These are phyloP conservation scores for Dispira parvispora DNA, from an alignment of 192 early-diverging fungal genomes.

Conservation along the genomic window DNA sequence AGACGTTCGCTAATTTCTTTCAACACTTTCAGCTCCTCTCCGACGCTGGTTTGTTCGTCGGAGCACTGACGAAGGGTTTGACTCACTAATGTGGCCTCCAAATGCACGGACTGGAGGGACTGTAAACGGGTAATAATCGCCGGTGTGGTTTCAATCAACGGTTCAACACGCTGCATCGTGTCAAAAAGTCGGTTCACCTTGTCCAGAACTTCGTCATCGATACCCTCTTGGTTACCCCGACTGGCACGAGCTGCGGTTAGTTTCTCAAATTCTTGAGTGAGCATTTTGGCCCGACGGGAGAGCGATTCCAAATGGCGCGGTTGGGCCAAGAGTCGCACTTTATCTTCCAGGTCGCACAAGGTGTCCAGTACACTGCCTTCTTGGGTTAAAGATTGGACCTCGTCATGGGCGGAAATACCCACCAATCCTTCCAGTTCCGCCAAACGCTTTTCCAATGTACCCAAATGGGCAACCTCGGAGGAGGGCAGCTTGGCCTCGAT, in stretches of 20 bases:
- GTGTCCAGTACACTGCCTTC: constrained; percentile 20
- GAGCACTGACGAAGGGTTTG: constrained; percentile 55
- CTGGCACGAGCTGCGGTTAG: constrained; percentile 18
- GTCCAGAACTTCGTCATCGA: constrained; percentile 8
- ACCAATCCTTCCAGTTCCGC: constrained; percentile 15
- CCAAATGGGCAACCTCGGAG: constrained; percentile 1
- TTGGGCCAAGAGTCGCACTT: constrained; percentile 46
- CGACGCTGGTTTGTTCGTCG: constrained; percentile 46
- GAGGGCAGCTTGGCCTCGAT: background rate
- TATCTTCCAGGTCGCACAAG: constrained; percentile 49
- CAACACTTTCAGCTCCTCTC: constrained; percentile 44
- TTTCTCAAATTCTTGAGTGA: constrained; percentile 47
- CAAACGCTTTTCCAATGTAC: constrained; percentile 20
- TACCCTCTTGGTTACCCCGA: background rate
- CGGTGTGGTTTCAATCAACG: constrained; percentile 60
- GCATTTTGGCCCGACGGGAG: constrained; percentile 35
- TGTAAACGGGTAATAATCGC: constrained; percentile 61
- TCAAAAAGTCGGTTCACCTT: constrained; percentile 51
- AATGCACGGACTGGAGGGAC: constrained; percentile 58
- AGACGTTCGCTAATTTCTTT: constrained; percentile 38
- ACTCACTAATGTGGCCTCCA: constrained; percentile 62
- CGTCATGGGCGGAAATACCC: too few relatives aligned
- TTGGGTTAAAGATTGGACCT: too few relatives aligned
- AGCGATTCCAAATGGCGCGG: constrained; percentile 54
- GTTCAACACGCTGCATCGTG: constrained; percentile 56